Evolutionary conservation across 163 green algal species (phyloP).

Genomic region (Chlamydomonas reinhardtii): DNA sequence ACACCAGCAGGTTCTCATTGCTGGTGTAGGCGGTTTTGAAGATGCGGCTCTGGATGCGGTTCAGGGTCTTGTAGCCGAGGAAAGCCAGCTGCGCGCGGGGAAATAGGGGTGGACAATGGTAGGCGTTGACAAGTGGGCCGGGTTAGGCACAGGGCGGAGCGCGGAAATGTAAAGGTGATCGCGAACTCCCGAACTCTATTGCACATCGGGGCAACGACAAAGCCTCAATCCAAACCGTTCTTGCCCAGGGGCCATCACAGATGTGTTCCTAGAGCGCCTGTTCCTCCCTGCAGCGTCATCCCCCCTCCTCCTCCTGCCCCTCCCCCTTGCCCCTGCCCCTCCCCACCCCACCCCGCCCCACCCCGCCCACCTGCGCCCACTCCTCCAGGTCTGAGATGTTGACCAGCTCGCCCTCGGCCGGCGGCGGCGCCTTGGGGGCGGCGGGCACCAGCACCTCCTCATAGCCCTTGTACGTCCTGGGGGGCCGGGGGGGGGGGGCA

Average conservation of each 20-base stretch:
- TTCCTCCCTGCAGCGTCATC: too few relatives aligned
- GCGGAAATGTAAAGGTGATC: too few relatives aligned
- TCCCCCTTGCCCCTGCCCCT: not conserved
- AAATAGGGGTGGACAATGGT: not conserved
- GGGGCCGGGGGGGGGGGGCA: not conserved
- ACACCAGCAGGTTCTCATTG: conserved; percentile 98
- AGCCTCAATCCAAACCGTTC: too few relatives aligned
- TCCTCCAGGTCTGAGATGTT: conserved; percentile 84
- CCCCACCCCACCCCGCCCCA: not conserved
- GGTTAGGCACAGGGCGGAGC: not conserved
- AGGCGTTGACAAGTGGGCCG: not conserved
- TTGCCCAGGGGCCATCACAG: too few relatives aligned
- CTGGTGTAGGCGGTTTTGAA: conserved; percentile 84
- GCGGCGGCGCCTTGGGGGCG: conserved; percentile 49
- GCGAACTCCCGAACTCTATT: too few relatives aligned
- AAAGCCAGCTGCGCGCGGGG: conserved; percentile 69
- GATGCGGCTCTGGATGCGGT: conserved; percentile 96
- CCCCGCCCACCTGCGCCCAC: conserved; percentile 82
- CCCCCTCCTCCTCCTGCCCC: not conserved
- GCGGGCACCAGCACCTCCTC: conserved; percentile 91
- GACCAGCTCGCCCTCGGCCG: conserved; percentile 69
- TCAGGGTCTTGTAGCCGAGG: conserved; percentile 89
- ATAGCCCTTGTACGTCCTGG: conserved; percentile 88
- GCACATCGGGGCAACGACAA: too few relatives aligned
- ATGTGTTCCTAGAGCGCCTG: too few relatives aligned